These are phyloP conservation scores for Fusarium sacchari DNA, from an alignment of 2,329 filamentous ascomycete genomes.

Conservation along the genomic window DNA sequence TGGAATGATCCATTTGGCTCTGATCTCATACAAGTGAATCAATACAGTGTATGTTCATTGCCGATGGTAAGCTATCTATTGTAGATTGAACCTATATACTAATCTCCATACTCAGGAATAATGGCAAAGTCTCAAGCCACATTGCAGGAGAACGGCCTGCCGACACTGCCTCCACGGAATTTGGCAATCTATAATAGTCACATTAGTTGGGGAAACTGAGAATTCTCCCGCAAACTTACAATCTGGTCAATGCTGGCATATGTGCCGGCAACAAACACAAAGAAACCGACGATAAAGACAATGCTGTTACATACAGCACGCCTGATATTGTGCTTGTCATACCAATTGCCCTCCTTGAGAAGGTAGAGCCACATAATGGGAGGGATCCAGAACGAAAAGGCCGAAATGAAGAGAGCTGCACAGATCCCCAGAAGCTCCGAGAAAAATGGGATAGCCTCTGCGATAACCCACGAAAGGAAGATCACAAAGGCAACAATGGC, in stretches of 20 bases:
- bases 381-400: conserved; percentile 54
- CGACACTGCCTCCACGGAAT: conserved; percentile 36
- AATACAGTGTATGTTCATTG: background rate
- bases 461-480: conserved; percentile 74
- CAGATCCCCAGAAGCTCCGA: conserved; percentile 67
- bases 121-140: background rate
- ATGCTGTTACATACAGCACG: conserved; percentile 37
- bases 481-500: conserved; percentile 66
- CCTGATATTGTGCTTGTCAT: conserved; percentile 42
- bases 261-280: conserved; percentile 46
- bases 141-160: conserved; percentile 39
- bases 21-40: background rate
- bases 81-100: background rate
- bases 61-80: background rate
- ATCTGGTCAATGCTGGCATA: conserved; percentile 46
- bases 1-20: too few relatives aligned
- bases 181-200: conserved; percentile 22
- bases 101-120: too few relatives aligned
- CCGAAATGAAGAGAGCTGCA: conserved; percentile 60
- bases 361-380: conserved; percentile 56
- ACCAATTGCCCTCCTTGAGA: conserved; percentile 43
- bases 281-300: conserved; percentile 43
- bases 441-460: conserved; percentile 78
- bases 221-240: conserved; percentile 26
- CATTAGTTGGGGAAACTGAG: background rate